Evolutionary conservation across 257 asterid species (phyloP).

Genomic region (Ligustrum vulgare): DNA sequence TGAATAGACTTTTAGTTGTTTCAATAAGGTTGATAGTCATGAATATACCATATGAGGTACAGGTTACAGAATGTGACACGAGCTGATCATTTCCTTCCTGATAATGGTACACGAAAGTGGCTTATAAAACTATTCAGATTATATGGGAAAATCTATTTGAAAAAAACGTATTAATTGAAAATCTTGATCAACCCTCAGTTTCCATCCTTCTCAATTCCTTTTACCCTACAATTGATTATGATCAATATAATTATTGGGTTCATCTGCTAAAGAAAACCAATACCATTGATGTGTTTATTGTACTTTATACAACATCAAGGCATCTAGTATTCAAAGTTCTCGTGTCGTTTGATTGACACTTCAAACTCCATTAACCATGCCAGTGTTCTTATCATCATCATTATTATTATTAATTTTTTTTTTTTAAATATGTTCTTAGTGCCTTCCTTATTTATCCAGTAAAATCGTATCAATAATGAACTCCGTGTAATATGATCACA

Average conservation of each 20-base stretch:
- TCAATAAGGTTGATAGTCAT: background rate
- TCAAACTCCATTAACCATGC: background rate
- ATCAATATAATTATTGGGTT: background rate
- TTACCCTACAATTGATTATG: background rate
- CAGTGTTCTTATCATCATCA: background rate
- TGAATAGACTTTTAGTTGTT: background rate
- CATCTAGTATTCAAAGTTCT: background rate
- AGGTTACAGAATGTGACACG: background rate
- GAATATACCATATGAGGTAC: background rate
- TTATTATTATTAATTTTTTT: background rate
- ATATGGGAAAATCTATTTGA: background rate
- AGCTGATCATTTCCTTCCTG: background rate
- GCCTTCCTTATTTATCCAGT: background rate
- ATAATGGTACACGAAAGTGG: background rate
- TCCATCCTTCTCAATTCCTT: background rate
- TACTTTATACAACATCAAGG: background rate
- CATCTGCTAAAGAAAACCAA: background rate
- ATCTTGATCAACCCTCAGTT: background rate
- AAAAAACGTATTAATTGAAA: background rate
- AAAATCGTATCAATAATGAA: background rate
- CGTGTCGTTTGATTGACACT: background rate
- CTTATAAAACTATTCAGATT: background rate
- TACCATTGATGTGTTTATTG: background rate
- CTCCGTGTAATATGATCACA: background rate
- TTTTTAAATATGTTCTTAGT: background rate